Base-by-base conservation (phyloP, 2,329 filamentous ascomycete genomes). In the Sporothrix pallida region DNA sequence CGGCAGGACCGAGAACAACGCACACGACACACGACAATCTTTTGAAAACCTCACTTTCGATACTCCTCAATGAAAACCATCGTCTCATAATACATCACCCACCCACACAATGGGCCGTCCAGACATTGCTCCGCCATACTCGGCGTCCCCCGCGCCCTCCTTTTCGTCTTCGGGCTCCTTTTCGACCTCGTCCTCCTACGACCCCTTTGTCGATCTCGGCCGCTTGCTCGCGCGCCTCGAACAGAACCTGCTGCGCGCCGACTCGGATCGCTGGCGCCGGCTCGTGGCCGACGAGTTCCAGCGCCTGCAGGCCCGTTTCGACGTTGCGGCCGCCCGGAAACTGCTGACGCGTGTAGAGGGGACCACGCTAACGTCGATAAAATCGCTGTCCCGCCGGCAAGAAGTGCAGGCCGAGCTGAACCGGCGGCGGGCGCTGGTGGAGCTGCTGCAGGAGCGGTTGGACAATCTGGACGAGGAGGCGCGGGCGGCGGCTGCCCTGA, bases 291-390 rank as follows among this genome's bases (percentile, higher is more conserved):
- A 88, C 77, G 89, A 88, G 78, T 91, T 89, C 78, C 92, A 93
- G 82, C 87, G 92, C 74, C 86, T 86, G 76, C 89, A 87, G 78
- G 85, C 86, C 44, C 74, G 73, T 54, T 78, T 93, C 89, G 95
- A 94, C 78, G 84, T 95, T 75, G 88, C 92, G 77, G 89, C 92
- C 80, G 92, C 93, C 23, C 89, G 90, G 56, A 87, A 86, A 0
- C 86, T 93, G 44, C 88, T 95, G 73, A 87, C 91, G 23, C 90
- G 87, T 74, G 86, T 94, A 58, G 93, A 94, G 80, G 91, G 93
- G 78, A 89, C 92, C 77, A 86, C 89, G 6, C 81, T 90, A 75
- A 37, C 31, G 31, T 48, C 67, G n/a, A 82, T 90, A 75, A 90
- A 90, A 79, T 83, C 87, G 46, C 86, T 87, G 73, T 80, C 85